These are phyloP conservation scores for Leavenworthia alabamica DNA, from an alignment of 345 rosid species.

Conservation along the genomic window DNA sequence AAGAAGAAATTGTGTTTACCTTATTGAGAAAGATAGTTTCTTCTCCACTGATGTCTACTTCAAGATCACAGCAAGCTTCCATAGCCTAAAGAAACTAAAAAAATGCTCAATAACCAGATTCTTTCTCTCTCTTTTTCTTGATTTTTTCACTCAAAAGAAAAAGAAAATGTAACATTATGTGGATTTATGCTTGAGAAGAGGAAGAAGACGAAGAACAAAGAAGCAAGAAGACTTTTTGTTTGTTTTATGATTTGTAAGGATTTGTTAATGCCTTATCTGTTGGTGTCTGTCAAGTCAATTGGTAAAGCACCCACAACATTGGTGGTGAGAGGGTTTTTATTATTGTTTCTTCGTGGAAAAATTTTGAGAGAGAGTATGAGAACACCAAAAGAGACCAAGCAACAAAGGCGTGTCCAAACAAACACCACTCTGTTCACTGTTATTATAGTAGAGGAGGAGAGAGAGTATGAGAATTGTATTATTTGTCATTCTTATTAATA, in stretches of 20 bases:
- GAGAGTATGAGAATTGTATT: conserved; percentile 5
- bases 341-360: no score
- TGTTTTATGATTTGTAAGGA: conserved; percentile 30
- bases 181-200: conserved; percentile 36
- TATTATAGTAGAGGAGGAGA: background rate
- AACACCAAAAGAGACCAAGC: conserved; percentile 13
- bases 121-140: conserved; percentile 1
- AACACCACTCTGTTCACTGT: conserved; percentile 25
- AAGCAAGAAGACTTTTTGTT: conserved; percentile 25
- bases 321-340: no score
- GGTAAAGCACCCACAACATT: conserved; percentile 33
- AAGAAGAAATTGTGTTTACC: conserved; percentile 39
- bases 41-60: conserved; percentile 91
- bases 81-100: no score
- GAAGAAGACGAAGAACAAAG: conserved; percentile 52
- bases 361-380: conserved; percentile 1
- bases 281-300: conserved; percentile 28
- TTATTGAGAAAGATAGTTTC: conserved; percentile 72
- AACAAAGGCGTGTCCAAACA: conserved; percentile 24
- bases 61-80: conserved; percentile 76
- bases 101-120: no score
- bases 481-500: conserved; percentile 33
- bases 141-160: conserved; percentile 4
- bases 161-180: conserved; percentile 28
- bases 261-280: conserved; percentile 5